Evolutionary conservation across 2,329 filamentous ascomycete species (phyloP).

Genomic region (Corynespora cassiicola): DNA sequence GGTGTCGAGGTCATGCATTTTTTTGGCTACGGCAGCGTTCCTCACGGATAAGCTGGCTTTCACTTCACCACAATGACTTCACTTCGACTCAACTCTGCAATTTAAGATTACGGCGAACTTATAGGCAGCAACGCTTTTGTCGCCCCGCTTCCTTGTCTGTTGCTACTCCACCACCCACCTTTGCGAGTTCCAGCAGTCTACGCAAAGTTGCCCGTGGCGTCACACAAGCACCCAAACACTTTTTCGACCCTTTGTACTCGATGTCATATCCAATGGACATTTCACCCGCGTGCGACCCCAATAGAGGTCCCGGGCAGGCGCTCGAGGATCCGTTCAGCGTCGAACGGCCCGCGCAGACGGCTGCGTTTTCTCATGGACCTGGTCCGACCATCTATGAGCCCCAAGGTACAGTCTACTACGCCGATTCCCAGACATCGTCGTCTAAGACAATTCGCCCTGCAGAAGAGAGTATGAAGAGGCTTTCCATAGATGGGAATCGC

Average conservation of each 20-base stretch:
- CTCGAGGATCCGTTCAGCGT: neutral
- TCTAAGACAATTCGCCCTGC: slow-evolving; percentile 6
- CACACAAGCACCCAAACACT: neutral
- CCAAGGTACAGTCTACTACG: slow-evolving; percentile 19
- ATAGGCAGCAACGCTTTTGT: slow-evolving; percentile 23
- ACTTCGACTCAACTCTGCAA: slow-evolving; percentile 5
- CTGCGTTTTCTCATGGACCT: slow-evolving; percentile 3
- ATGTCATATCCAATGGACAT: neutral
- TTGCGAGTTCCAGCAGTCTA: neutral
- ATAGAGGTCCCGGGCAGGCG: too few relatives aligned
- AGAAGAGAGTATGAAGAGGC: too few relatives aligned
- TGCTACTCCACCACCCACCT: slow-evolving; percentile 2
- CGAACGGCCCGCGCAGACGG: neutral
- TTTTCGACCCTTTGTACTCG: neutral
- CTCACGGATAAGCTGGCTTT: neutral
- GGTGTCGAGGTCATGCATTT: too few relatives aligned
- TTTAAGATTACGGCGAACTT: slow-evolving; percentile 19
- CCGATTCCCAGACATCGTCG: slow-evolving; percentile 17
- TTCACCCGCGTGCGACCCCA: neutral
- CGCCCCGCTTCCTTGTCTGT: neutral
- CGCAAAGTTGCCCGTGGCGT: neutral
- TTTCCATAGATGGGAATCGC: too few relatives aligned
- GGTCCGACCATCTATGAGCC: slow-evolving; percentile 11
- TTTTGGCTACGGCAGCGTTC: neutral
- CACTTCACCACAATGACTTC: neutral